Evolutionary conservation across 805 yeast species (phyloP).

Genomic region (Teunomyces aglyptinius): DNA sequence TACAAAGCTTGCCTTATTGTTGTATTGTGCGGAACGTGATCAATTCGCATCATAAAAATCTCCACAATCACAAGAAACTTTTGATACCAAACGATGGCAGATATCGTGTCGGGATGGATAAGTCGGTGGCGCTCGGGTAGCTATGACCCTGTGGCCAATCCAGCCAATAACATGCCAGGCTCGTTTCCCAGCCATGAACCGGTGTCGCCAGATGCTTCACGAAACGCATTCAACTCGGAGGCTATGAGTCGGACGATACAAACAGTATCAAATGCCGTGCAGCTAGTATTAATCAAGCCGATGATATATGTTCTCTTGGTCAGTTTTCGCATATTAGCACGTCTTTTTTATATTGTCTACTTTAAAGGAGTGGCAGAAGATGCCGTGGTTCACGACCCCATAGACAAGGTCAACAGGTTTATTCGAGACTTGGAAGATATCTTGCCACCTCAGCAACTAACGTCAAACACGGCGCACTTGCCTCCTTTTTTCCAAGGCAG

Average conservation of each 20-base stretch:
- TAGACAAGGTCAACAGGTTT: slow-evolving; percentile 52
- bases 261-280: slow-evolving; percentile 9
- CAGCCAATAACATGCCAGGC: slow-evolving; percentile 19
- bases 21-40: neutral
- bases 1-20: too few relatives aligned
- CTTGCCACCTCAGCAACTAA: slow-evolving; percentile 23
- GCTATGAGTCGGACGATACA: slow-evolving; percentile 7
- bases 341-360: slow-evolving; percentile 22
- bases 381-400: slow-evolving; percentile 41
- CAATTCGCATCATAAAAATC: neutral
- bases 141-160: slow-evolving; percentile 4
- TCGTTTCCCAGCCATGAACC: slow-evolving; percentile 16
- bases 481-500: slow-evolving; percentile 67
- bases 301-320: slow-evolving; percentile 22
- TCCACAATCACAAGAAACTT: neutral
- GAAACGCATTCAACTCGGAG: slow-evolving; percentile 18
- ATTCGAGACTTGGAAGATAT: slow-evolving; percentile 51
- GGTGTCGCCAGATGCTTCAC: slow-evolving; percentile 3
- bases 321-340: slow-evolving; percentile 22
- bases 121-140: neutral
- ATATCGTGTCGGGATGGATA: neutral
- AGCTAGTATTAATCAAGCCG: slow-evolving; percentile 23
- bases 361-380: slow-evolving; percentile 18
- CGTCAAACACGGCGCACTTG: slow-evolving; percentile 11
- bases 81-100: neutral